Base-by-base conservation (phyloP, 2,329 filamentous ascomycete species). In the Conoideocrella luteorostrata region DNA sequence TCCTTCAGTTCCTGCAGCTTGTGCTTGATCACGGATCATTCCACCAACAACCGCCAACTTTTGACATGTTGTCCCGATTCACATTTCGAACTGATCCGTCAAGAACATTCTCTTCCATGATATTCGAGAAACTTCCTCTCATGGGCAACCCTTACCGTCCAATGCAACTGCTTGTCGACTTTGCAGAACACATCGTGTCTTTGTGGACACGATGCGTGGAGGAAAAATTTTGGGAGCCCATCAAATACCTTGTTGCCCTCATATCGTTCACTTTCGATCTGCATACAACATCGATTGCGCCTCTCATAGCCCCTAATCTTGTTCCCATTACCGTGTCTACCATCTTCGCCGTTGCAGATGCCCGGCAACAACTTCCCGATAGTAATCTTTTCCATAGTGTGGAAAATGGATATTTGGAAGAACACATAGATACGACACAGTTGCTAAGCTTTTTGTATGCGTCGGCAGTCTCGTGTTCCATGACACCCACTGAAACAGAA, bases 121-220 rank as follows among this genome's bases (percentile, higher is more conserved):
- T 90, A 23, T 75, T 87, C 42, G 79, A 86, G 49, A 75, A 75
- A 35, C 63, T 91, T n/a, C 77, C 82, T 0, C 58, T 70, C 5
- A 70, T 81, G 48, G 75, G 76, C 41, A 70, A 63, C 37, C 66
- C 59, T 43, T 66, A 57, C 42, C 71, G 66, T 47, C 76, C 66
- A 39, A 69, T 66, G 62, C 77, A 65, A 57, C 68, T 86, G 4
- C 74, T 84, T 1, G 66, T 82, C 9, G 77, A 81, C 47, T 81
- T 89, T 50, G 80, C 78, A 40, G 69, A 77, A 39, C 67, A 80
- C 23, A 63, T 89, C 17, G 71, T 87, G 39, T 69, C 74, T 13
- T 61, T 91, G 12, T 91, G 87, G 86, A 70, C 71, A 13, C 73
- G 71, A 17, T 89, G 86, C 56, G 64, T 82, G 6, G 67, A 75